Evolutionary conservation across 1,284 basidiomycete genomes (phyloP).

Genomic region (Trichosporon faecale): DNA sequence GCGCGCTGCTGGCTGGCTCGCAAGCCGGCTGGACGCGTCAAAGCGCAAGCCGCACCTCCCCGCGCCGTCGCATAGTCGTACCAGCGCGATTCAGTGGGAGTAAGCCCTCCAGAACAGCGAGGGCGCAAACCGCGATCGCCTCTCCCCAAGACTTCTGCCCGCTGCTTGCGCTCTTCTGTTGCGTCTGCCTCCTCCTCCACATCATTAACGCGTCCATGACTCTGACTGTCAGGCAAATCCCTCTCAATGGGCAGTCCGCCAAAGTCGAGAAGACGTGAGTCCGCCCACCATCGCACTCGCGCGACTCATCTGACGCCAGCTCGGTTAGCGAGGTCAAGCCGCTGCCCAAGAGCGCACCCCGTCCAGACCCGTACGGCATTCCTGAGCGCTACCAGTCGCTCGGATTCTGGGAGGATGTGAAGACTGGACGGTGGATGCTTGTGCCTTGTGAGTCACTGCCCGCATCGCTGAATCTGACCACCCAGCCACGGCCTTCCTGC

Average conservation of each 20-base stretch:
- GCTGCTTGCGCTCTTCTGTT: not conserved
- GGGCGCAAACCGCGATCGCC: not conserved
- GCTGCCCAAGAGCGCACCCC: slow-evolving; percentile 25
- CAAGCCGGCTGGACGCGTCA: not conserved
- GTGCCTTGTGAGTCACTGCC: slow-evolving; percentile 61
- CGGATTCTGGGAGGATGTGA: slow-evolving; percentile 57
- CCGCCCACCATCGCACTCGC: not conserved
- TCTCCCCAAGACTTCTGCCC: not conserved
- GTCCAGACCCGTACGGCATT: slow-evolving; percentile 25
- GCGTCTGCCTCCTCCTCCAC: not conserved
- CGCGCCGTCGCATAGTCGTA: not conserved
- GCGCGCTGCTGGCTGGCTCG: not conserved
- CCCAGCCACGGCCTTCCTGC: slow-evolving; percentile 65
- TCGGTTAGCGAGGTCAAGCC: slow-evolving; percentile 34
- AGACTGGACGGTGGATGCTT: slow-evolving; percentile 66
- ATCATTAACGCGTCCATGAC: not conserved
- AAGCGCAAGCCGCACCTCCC: not conserved
- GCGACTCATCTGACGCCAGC: not conserved
- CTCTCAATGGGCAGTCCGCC: slow-evolving; percentile 36
- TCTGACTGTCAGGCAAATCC: slow-evolving; percentile 37
- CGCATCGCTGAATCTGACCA: not conserved
- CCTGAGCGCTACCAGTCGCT: slow-evolving; percentile 40
- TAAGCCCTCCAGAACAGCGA: not conserved
- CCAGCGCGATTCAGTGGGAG: not conserved
- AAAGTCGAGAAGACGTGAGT: slow-evolving; percentile 14